Conservation (phyloP, 2,329 filamentous ascomycete genomes). For the Phoma sp. region DNA sequence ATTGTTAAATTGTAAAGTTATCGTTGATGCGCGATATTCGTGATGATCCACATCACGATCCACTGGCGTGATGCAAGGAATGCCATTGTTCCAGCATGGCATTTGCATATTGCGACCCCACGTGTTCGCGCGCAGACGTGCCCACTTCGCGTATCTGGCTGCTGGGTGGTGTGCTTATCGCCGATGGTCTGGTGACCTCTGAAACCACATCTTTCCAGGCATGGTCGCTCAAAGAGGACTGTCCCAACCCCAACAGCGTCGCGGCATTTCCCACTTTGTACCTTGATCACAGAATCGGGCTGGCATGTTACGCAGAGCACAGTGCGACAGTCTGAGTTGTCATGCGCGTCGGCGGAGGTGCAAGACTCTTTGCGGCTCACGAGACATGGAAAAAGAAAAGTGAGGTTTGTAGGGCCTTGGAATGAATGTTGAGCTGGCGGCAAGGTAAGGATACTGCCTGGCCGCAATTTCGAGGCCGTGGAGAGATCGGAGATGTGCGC, state of each 20-base stretch:
- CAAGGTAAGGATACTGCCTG: slow-evolving; percentile 17
- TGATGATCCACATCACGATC: slow-evolving; percentile 13
- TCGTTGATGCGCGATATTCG: not conserved
- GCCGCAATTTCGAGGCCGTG: slow-evolving; percentile 5
- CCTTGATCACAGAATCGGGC: not conserved
- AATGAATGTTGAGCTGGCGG: slow-evolving; percentile 11
- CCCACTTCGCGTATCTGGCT: slow-evolving; percentile 11
- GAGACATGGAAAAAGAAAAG: slow-evolving; percentile 14
- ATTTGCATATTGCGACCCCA: slow-evolving; percentile 17
- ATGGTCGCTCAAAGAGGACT: slow-evolving; percentile 9
- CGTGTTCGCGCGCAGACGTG: slow-evolving; percentile 21
- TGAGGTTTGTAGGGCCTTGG: slow-evolving; percentile 7
- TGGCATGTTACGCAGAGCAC: slow-evolving; percentile 18
- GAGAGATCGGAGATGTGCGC: slow-evolving; percentile 18
- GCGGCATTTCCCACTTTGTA: slow-evolving; percentile 8
- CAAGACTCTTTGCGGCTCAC: slow-evolving; percentile 3
- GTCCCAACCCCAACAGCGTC: not conserved
- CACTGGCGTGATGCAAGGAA: slow-evolving; percentile 14
- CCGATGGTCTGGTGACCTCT: slow-evolving; percentile 13
- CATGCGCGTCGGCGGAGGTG: slow-evolving; percentile 11
- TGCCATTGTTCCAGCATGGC: slow-evolving; percentile 15
- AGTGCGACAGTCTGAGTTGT: slow-evolving; percentile 15
- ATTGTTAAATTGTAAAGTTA: not conserved
- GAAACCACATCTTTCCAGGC: not conserved
- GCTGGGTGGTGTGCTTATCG: slow-evolving; percentile 12